A percentile compares a stretch with the other conserved stretches of the same genome.
Evolutionary conservation across 768 basidiomycete genomes (phyloP).

Genomic region (Candolleomyces aberdarensis): DNA sequence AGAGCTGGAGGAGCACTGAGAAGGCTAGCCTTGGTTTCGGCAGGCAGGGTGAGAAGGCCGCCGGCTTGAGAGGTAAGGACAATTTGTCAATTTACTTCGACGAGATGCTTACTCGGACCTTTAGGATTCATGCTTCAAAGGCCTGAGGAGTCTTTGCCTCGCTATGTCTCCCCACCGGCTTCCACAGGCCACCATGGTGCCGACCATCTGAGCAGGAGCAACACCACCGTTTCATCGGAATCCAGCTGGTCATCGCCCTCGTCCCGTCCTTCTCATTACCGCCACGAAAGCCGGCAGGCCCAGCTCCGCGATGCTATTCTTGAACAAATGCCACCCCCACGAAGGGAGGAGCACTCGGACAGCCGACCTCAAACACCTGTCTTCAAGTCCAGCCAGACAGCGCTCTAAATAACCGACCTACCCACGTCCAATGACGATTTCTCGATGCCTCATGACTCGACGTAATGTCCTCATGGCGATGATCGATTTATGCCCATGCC

Average conservation of each 20-base stretch:
- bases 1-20: slow-evolving; percentile 15
- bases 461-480: background rate
- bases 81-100: background rate
- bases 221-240: slow-evolving; percentile 7
- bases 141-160: slow-evolving; percentile 59
- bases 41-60: slow-evolving; percentile 72
- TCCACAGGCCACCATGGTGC: slow-evolving; percentile 12
- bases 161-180: slow-evolving; percentile 39
- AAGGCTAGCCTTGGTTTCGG: slow-evolving; percentile 75
- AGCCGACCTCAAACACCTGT: background rate
- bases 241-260: slow-evolving; percentile 9
- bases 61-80: slow-evolving; percentile 44
- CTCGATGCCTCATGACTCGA: background rate
- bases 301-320: slow-evolving; percentile 4
- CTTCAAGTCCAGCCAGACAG: slow-evolving; percentile 16
- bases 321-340: background rate
- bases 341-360: background rate
- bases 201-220: slow-evolving; percentile 5
- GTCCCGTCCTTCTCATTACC: background rate
- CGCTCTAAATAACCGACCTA: background rate
- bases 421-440: too few species aligned
- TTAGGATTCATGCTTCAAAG: slow-evolving; percentile 53
- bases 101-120: background rate
- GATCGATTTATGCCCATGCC: background rate
- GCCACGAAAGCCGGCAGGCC: slow-evolving; percentile 4